Base-by-base conservation (phyloP, 306 rosid genomes). In the Dalbergia oliveri region DNA sequence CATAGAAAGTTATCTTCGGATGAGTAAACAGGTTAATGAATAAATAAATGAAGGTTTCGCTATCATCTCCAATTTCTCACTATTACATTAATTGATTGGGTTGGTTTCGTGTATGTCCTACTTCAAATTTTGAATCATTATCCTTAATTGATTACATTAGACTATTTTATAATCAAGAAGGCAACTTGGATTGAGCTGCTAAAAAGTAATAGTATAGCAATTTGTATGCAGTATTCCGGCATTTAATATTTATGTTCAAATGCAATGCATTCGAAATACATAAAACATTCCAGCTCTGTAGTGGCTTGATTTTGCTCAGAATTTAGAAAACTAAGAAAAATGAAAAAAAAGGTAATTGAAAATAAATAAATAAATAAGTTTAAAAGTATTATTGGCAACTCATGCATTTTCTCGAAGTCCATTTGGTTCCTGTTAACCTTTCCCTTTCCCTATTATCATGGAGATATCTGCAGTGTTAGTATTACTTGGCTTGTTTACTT, bases 361-460 rank as follows among this genome's bases (percentile, higher is more conserved):
- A n/a, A 21, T 15, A 53, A 15, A 53, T 15, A 15, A 35, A 16
- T 21, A 21, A 21, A 21, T 21, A 21, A 21, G 3, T 35, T 1
- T 7, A 8, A 63, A 64, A 6, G 4, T 12, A 33, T 53, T 15
- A 53, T 53, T 15, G 59, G 7, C 59, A 4, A n/a, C 16, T 0
- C 23, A 8, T 4, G 57, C 13, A 16, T 2, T 15, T 60, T 35
- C 39, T 61, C 58, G 35, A 13, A 56, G 65, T 56, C 31, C 58
- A 21, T 35, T 35, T 57, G 41, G 39, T 19, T 39, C 51, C 19
- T 14, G 35, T 41, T 9, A 37, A 34, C 47, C 44, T 45, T 6
- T 69, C 69, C 49, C 8, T 26, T 43, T 16, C 16, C 7, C 10
- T 47, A 39, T n/a, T 18, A 60, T 45, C 79, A 61, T 75, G 79